Percentiles rank a stretch among this genome's conserved stretches.
phyloP scores from a whole-genome alignment of 139 green algal genomes.

The Tetraselmis chui region DNA sequence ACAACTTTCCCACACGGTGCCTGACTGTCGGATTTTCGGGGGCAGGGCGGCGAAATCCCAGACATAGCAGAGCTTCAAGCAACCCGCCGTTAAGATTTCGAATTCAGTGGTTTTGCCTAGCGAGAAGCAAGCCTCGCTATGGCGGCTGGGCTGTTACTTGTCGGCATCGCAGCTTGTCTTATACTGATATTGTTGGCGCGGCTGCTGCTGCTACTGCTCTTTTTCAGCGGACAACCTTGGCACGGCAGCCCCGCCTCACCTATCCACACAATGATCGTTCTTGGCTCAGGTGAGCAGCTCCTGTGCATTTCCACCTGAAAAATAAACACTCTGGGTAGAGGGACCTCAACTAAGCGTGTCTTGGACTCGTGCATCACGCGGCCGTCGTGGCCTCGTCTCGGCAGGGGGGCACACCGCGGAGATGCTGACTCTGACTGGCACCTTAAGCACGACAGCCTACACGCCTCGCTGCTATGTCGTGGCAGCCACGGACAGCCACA shows the following conservation, averaged over 20 bases:
- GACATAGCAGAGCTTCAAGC: no score
- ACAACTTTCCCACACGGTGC: no score
- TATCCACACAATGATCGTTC: conserved; percentile 60
- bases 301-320: background rate
- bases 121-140: no score
- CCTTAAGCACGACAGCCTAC: conserved; percentile 50
- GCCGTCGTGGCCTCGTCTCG: background rate
- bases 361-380: background rate
- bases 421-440: conserved; percentile 67
- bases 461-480: conserved; percentile 62
- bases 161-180: no score
- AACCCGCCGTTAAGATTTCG: no score
- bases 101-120: no score
- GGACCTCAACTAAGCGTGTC: background rate
- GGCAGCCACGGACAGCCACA: conserved; percentile 63
- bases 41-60: no score
- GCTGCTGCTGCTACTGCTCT: background rate
- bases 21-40: no score
- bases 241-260: conserved; percentile 8
- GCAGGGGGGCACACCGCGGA: conserved; percentile 88
- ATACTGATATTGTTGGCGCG: background rate
- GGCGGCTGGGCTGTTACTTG: no score
- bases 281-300: conserved; percentile 59
- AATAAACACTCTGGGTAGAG: background rate
- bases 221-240: background rate